A percentile compares a stretch with the other conserved stretches of the same genome.
Conservation (phyloP, 1,284 basidiomycete species). For the Marasmius sp. region DNA sequence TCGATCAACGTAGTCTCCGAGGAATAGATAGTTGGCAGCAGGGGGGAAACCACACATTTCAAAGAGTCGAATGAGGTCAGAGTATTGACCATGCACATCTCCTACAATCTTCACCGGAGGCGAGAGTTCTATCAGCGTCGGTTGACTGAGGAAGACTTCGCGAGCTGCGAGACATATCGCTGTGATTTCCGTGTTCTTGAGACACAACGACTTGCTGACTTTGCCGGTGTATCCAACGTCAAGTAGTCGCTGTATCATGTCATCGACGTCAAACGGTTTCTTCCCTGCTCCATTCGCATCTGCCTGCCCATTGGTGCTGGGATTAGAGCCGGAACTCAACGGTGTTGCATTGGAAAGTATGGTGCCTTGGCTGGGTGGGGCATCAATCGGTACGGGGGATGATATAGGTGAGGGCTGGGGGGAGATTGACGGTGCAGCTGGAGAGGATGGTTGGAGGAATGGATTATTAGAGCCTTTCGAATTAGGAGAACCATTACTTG, state of each 20-base stretch:
- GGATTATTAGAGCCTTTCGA: constrained; percentile 25
- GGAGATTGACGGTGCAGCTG: constrained; percentile 26
- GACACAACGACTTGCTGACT: constrained; percentile 93
- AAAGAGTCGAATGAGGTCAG: constrained; percentile 96
- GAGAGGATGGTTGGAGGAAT: constrained; percentile 17
- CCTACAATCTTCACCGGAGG: constrained; percentile 99
- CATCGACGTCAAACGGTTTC: constrained; percentile 89
- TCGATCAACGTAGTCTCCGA: constrained; percentile 98
- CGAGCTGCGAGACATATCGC: constrained; percentile 96
- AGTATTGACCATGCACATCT: constrained; percentile 98
- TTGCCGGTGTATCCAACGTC: constrained; percentile 98
- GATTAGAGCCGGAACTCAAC: constrained; percentile 48
- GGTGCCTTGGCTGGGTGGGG: constrained; percentile 62
- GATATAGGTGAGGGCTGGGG: constrained; percentile 40
- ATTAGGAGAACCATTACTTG: constrained; percentile 34
- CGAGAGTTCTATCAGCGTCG: constrained; percentile 95
- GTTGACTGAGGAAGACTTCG: constrained; percentile 95
- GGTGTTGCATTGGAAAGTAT: constrained; percentile 65
- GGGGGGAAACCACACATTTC: constrained; percentile 99
- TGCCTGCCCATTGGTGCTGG: constrained; percentile 44
- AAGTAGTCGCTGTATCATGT: constrained; percentile 95
- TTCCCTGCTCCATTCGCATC: constrained; percentile 53
- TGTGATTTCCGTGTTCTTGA: constrained; percentile 97
- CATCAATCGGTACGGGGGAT: constrained; percentile 65
- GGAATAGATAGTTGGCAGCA: constrained; percentile 95